Conservation (phyloP, 345 rosid genomes). For the Combretum micranthum region DNA sequence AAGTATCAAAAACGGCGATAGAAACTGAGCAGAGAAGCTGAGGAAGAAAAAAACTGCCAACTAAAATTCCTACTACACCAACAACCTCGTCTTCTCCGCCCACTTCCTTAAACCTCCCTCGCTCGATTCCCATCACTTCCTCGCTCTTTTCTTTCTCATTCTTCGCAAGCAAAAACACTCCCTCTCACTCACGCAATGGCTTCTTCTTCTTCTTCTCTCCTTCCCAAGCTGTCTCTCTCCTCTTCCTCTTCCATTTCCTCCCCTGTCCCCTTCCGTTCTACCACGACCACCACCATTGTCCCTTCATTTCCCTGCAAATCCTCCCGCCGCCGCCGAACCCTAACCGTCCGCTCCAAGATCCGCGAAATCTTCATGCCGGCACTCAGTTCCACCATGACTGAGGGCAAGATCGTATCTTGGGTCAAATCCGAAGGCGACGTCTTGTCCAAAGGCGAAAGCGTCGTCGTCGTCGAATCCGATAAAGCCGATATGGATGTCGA, state of each 20-base stretch:
- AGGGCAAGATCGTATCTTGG: conserved; percentile 98
- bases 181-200: conserved; percentile 30
- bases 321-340: conserved; percentile 19
- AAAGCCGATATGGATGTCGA: conserved; percentile 99
- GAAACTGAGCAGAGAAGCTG: no score
- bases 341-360: conserved; percentile 65
- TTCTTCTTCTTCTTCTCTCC: conserved; percentile 7
- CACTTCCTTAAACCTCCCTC: not conserved
- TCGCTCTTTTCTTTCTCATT: conserved; percentile 9
- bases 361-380: conserved; percentile 99
- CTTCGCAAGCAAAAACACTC: no score
- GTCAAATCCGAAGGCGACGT: conserved; percentile 87
- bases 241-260: conserved; percentile 30
- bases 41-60: no score
- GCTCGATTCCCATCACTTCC: not conserved
- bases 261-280: conserved; percentile 30
- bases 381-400: conserved; percentile 98
- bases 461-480: conserved; percentile 94
- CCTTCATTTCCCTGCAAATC: conserved; percentile 15
- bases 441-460: conserved; percentile 87
- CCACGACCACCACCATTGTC: conserved; percentile 15
- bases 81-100: conserved; percentile 12
- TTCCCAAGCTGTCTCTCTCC: conserved; percentile 27
- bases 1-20: no score
- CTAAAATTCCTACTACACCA: no score